Base-by-base conservation (phyloP, 371 early-diverging fungal genomes). In the Sporodiniella umbellata region DNA sequence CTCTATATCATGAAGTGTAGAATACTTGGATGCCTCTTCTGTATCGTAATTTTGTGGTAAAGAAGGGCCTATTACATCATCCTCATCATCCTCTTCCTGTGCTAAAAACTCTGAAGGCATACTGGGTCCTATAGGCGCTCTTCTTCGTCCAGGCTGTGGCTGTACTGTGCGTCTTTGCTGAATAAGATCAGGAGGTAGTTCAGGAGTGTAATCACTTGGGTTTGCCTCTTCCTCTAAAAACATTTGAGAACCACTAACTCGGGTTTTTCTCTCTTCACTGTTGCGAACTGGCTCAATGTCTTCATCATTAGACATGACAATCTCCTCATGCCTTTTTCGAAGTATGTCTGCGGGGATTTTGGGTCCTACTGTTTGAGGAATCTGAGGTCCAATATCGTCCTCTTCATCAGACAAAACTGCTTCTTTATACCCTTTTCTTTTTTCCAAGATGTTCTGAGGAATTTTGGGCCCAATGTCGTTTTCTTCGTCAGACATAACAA, bases 111-210 rank as follows among this genome's bases (percentile, higher is more conserved):
- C 38, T 2, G 3, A n/a, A 21, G 80, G 80, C 11, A 75, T 38
- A 1, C 72, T 40, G 0, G 81, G 81, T 0, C 79, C 79, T 10
- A 75, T 50, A 14, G 71, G 72, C 18, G 68, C 64, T 33, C 70
- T 70, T 45, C 74, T 44, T 28, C 69, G 54, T n/a, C 48, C 40
- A 19, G 42, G 35, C 19, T 53, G 62, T 45, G 22, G 48, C 35
- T 30, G 49, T 53, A 28, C 44, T 21, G 58, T 42, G 35, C 45
- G 51, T 22, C 72, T 70, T 42, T 70, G 71, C 30, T 70, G 63
- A 3, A 79, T 25, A 8, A 81, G 55, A 53, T 81, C 82, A 49
- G 82, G 82, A 7, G 82, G 82, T 2, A 81, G 56, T 8, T 58
- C 80, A n/a, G 82, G 82, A 5, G 74, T 68, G 69, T 63, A 81